A percentile compares a stretch with the other conserved stretches of the same genome.
These are phyloP conservation scores for Colletotrichum endophyticum DNA, from an alignment of 2,329 filamentous ascomycete genomes.

Conservation along the genomic window DNA sequence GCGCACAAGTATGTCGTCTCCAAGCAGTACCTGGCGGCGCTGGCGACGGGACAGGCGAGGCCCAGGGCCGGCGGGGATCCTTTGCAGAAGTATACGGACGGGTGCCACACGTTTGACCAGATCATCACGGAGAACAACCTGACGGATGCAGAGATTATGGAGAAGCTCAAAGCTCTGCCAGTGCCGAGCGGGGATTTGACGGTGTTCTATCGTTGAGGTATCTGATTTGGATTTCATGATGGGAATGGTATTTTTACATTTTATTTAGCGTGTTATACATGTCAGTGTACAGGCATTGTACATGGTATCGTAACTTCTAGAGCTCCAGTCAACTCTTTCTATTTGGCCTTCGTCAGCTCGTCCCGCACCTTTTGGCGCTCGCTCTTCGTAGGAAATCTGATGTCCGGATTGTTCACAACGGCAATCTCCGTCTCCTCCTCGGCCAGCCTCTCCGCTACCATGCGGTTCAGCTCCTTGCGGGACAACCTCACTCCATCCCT, in stretches of 20 bases:
- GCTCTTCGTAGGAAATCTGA: conserved; percentile 38
- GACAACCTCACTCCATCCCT: conserved; percentile 31
- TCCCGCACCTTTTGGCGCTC: neutral
- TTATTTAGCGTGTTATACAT: conserved; percentile 15
- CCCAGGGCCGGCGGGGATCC: conserved; percentile 49
- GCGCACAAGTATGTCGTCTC: conserved; percentile 89
- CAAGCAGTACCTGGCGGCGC: conserved; percentile 62
- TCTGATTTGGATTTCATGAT: neutral
- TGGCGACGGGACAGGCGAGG: conserved; percentile 59
- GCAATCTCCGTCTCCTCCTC: conserved; percentile 25
- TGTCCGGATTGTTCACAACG: conserved; percentile 45
- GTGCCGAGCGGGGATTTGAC: conserved; percentile 57
- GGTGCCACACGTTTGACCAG: conserved; percentile 79
- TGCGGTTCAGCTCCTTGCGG: conserved; percentile 28
- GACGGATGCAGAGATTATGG: conserved; percentile 73
- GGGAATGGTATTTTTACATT: conserved; percentile 8
- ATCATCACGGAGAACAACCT: conserved; percentile 79
- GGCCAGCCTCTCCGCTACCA: conserved; percentile 29
- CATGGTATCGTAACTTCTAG: conserved; percentile 6
- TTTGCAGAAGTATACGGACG: conserved; percentile 74
- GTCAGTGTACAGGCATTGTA: conserved; percentile 6
- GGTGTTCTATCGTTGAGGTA: conserved; percentile 53
- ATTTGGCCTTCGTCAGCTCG: neutral
- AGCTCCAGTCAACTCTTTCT: neutral
- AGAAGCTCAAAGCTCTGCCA: conserved; percentile 65